These are phyloP conservation scores for Ogataea hybrid DNA, from an alignment of 1,139 yeast species.

Conservation along the genomic window DNA sequence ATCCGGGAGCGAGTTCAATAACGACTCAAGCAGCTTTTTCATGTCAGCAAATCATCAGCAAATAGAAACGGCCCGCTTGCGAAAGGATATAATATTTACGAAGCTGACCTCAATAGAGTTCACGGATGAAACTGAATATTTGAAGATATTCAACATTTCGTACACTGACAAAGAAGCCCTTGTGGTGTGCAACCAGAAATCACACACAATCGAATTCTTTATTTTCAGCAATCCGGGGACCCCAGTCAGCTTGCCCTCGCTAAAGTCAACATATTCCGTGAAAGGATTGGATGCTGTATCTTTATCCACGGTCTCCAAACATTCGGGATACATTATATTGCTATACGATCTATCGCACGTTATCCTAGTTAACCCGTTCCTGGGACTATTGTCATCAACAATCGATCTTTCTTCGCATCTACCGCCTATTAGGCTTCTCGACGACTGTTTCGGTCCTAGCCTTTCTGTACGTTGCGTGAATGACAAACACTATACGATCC, in stretches of 20 bases:
- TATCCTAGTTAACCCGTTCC: constrained; percentile 62
- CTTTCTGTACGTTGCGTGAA: constrained; percentile 22
- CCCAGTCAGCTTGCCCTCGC: constrained; percentile 34
- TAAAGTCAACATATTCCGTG: constrained; percentile 37
- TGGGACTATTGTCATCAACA: constrained; percentile 50
- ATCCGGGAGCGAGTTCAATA: constrained; percentile 31
- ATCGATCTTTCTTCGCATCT: constrained; percentile 28
- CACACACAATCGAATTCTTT: constrained; percentile 45
- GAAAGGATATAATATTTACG: constrained; percentile 69
- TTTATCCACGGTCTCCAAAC: constrained; percentile 34
- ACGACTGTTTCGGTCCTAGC: constrained; percentile 25
- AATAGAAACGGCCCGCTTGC: constrained; percentile 32
- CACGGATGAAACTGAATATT: constrained; percentile 32
- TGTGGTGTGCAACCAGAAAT: constrained; percentile 39
- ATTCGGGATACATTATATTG: constrained; percentile 37
- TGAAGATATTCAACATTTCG: constrained; percentile 44
- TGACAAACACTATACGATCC: constrained; percentile 35
- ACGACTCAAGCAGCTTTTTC: constrained; percentile 21
- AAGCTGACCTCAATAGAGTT: constrained; percentile 47
- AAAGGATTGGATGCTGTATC: constrained; percentile 44
- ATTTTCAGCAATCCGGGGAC: constrained; percentile 44
- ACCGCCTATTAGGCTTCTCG: constrained; percentile 21
- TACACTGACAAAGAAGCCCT: constrained; percentile 61
- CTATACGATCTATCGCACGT: constrained; percentile 37
- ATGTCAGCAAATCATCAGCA: constrained; percentile 11